Conservation (phyloP, 1,139 yeast genomes). For the Nadsonia starkeyi-henricii region DNA sequence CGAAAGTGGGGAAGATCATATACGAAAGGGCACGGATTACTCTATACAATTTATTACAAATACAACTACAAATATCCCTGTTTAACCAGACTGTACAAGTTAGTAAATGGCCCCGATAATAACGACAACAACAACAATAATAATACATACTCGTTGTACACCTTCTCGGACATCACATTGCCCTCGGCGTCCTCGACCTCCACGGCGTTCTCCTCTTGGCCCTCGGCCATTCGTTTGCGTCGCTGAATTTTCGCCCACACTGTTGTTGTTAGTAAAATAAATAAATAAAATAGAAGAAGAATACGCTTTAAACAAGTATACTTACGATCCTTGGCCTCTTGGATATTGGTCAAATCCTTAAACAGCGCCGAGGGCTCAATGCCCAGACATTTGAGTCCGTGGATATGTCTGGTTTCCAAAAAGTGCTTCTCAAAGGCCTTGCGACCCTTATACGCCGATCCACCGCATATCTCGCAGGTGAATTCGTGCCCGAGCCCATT, state of each 20-base stretch:
- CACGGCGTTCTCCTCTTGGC: slow-evolving; percentile 40
- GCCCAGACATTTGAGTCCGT: slow-evolving; percentile 68
- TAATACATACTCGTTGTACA: slow-evolving; percentile 42
- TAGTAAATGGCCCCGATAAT: neutral
- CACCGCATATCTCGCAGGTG: slow-evolving; percentile 81
- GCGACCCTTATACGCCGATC: slow-evolving; percentile 60
- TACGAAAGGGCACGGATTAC: no score
- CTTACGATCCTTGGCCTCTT: slow-evolving; percentile 41
- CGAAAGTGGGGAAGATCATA: no score
- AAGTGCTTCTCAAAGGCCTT: slow-evolving; percentile 64
- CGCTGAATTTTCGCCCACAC: slow-evolving; percentile 39
- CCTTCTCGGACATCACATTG: slow-evolving; percentile 75
- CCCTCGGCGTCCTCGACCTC: slow-evolving; percentile 91
- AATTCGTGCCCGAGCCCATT: slow-evolving; percentile 71
- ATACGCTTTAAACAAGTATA: neutral
- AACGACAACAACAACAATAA: neutral
- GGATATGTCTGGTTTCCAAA: slow-evolving; percentile 47
- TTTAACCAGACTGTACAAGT: neutral
- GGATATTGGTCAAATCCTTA: slow-evolving; percentile 50
- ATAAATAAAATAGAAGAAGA: neutral
- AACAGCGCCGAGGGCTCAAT: slow-evolving; percentile 40
- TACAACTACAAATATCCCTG: neutral
- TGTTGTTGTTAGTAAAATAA: slow-evolving; percentile 9
- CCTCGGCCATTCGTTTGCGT: slow-evolving; percentile 28
- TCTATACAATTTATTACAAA: no score